Base-by-base conservation (phyloP, 306 rosid genomes). In the Aeschynomene evenia region DNA sequence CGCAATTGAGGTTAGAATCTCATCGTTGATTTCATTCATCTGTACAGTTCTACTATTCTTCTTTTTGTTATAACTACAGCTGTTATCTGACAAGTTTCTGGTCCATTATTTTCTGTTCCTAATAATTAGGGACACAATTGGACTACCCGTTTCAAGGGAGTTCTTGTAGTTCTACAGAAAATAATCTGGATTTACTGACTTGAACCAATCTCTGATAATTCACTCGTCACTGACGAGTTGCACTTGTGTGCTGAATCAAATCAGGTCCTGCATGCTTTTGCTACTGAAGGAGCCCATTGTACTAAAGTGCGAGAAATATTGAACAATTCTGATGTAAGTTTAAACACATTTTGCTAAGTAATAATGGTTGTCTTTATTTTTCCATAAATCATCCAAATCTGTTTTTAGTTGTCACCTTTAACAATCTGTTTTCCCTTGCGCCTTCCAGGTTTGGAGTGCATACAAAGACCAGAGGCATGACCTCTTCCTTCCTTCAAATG, bases 221-320 rank as follows among this genome's bases (percentile, higher is more conserved):
- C 29, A 10, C 19, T 53, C 7, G 18, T 60, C 62, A 42, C 73
- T 68, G 59, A 71, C 52, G 26, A 72, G 64, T 66, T 40, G 42
- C 39, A 64, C 43, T 20, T n/a, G 1, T 43, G 65, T 53, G 54
- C 72, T 62, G 64, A 71, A 87, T 48, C 92, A 94, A 71, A 87
- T 48, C 92, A 94, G 99, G 99, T 94, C 49, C 79, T 94, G 91
- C 96, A 94, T 58, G 99, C 99, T 52, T 94, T 94, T 67, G 99
- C 99, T n/a, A 85, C 99, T 0, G 99, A 94, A 79, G 99, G 99
- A 48, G 99, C 99, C 58, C 95, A 94, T 79, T 94, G 99, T 68
- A 84, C 88, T 21, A 94, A 87, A 94, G 99, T 94, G 75, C 92
- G 95, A 31, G 99, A 94, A 64, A 76, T 91, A 66, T 85, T 94